Evolutionary conservation across 2,329 filamentous ascomycete species (phyloP), one percentile per base, ranked within the genome.

Genomic region (Calonectria honghensis): DNA sequence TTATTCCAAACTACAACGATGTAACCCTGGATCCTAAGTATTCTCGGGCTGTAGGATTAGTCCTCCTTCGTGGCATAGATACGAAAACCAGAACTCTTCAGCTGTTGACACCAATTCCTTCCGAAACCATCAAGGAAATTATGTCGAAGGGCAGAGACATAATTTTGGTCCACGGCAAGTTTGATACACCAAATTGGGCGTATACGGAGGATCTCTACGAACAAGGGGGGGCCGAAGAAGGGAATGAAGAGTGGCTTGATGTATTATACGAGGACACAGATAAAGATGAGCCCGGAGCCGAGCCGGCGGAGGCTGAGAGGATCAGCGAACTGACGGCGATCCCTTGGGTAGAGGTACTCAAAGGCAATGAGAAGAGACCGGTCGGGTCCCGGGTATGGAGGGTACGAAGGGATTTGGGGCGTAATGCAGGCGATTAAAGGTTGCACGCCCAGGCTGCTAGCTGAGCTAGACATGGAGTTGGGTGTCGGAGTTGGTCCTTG

Each of bases 1-100:
- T 92, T 73, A 89, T 96, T 72, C 84, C 89, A 20, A 90, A 91
- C 27, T 81, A 87, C 1, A 84, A 87, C 31, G 87, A 89, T n/a
- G 86, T 87, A 3, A 87, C 88, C 0, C 88, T 95, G 0, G 87
- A 94, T 77, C 93, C 94, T 0, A 84, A 82, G 35, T 86, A 90
- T 79, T 93, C 91, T 0, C 86, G 86, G 29, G 88, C 90, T 18
- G 83, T 95, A 5, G 94, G 93, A 2, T 86, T 94, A 2, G 93
- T 90, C 0, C 87, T 96, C 11, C 84, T 97, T n/a, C 90, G 94
- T 1, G 93, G 92, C 6, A 91, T 96, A 73, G 93, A 96, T 80
- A 80, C 85, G 0, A 81, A 84, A 29, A 87, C 84, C 0, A 85
- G 88, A 4, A 82, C 87, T 7, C 84, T 96, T 4, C 92, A 95